Base-by-base conservation (phyloP, 805 yeast genomes). In the Isabelozyma gotoi region DNA sequence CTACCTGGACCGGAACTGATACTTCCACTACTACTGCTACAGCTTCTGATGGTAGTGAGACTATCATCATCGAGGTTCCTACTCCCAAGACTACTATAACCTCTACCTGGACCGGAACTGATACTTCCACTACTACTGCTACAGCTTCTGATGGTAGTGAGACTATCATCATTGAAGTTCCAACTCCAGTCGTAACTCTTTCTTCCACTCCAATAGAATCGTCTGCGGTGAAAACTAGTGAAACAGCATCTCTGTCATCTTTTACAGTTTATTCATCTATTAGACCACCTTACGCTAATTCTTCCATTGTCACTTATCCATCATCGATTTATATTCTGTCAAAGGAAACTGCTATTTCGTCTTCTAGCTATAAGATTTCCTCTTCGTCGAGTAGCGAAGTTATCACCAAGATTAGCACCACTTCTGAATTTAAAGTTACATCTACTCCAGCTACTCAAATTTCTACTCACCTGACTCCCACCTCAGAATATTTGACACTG, bases 91-190 rank as follows among this genome's bases (percentile, higher is more conserved):
- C 38, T 2, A 14, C 39, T 17, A 15, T 16, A 5, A 34, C 46
- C 24, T 20, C 33, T 3, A 39, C 42, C 11, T 31, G 46, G 38
- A 24, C 46, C 5, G 38, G 40, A 33, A 11, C 40, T 15, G 34
- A 16, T n/a, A 20, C 33, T 5, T 35, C 39, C 19, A 32, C 31
- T 4, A n/a, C 33, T 3, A 27, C 18, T 21, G 16, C 42, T 7
- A 31, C 42, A 4, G n/a, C 38, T 18, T 36, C n/a, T 4, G 48
- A 49, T 20, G 44, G 19, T 0, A 43, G 43, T 7, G 46, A 27
- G 11, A 42, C 50, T 11, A 46, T 45, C n/a, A 34, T 49, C 8
- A 38, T 53, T 7, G 51, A 51, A 2, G 51, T 51, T 7, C 57
- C 55, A 7, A 33, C 32, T 17, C 37, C 33, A 20, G 8, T 32